phyloP scores from a whole-genome alignment of 371 early-diverging fungal species.

The Rhizomucor pusillus region DNA sequence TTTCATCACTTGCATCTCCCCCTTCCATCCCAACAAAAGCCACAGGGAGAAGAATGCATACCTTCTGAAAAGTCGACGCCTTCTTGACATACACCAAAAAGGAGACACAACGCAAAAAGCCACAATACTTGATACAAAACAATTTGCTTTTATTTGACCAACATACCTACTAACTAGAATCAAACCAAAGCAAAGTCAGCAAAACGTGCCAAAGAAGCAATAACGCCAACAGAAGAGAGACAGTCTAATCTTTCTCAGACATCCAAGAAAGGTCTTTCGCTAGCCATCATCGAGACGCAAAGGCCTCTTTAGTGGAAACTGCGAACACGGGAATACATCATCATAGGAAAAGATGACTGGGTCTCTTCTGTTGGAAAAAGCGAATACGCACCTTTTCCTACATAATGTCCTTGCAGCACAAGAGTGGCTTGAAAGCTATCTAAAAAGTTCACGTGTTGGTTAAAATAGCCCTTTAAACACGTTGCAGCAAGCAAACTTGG shows the following conservation, averaged over 20 bases:
- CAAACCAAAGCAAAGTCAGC: too few relatives aligned
- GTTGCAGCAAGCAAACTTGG: too few relatives aligned
- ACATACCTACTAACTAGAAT: background rate
- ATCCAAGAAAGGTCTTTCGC: slow-evolving; percentile 31
- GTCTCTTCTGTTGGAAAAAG: background rate
- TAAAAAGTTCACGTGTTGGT: background rate
- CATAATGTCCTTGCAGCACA: background rate
- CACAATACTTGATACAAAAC: background rate
- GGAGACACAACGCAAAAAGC: background rate
- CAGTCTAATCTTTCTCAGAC: slow-evolving; percentile 12
- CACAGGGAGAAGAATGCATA: slow-evolving; percentile 22
- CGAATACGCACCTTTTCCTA: slow-evolving; percentile 12
- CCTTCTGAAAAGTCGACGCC: background rate
- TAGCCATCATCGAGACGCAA: background rate
- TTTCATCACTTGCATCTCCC: slow-evolving; percentile 18
- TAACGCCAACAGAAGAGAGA: background rate
- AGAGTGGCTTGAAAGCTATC: background rate
- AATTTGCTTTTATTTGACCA: background rate
- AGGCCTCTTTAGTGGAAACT: slow-evolving; percentile 28
- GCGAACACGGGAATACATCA: slow-evolving; percentile 35
- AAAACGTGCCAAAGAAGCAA: too few relatives aligned
- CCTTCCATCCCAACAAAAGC: slow-evolving; percentile 2
- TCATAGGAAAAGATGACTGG: slow-evolving; percentile 6
- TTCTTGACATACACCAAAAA: slow-evolving; percentile 4
- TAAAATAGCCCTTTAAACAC: too few relatives aligned